These are phyloP conservation scores for Blakeslea trispora DNA, from an alignment of 371 early-diverging fungal genomes.

Conservation along the genomic window DNA sequence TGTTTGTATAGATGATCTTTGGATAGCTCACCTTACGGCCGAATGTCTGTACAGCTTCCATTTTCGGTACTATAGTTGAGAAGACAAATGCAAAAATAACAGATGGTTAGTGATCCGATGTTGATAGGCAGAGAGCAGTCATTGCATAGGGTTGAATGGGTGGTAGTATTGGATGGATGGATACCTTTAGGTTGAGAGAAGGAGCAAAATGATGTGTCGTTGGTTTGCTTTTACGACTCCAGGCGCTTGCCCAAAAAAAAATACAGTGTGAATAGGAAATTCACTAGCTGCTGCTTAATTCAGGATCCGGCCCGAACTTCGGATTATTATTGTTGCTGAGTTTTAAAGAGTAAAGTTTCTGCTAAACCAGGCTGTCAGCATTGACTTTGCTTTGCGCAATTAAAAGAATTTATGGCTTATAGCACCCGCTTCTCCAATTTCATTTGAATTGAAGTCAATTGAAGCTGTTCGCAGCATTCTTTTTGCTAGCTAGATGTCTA, in stretches of 20 bases:
- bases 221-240: conserved; percentile 12
- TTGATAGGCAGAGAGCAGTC: no score
- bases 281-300: neutral
- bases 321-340: no score
- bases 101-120: conserved; percentile 9
- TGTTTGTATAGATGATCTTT: neutral
- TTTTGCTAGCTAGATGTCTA: no score
- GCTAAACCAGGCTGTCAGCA: no score
- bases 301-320: no score
- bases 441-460: no score
- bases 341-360: no score
- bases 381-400: no score
- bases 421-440: no score
- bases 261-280: neutral
- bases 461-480: no score
- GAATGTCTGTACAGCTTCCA: conserved; percentile 62
- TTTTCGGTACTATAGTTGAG: conserved; percentile 35
- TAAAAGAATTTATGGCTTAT: no score
- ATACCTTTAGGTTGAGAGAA: conserved; percentile 37
- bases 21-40: conserved; percentile 51
- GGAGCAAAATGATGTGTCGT: conserved; percentile 19
- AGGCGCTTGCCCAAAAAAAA: neutral
- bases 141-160: no score
- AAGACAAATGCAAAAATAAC: neutral
- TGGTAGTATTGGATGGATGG: conserved; percentile 21